Evolutionary conservation across 306 rosid species (phyloP), one percentile per base, ranked within the genome.

Genomic region (Trifolium pratense): DNA sequence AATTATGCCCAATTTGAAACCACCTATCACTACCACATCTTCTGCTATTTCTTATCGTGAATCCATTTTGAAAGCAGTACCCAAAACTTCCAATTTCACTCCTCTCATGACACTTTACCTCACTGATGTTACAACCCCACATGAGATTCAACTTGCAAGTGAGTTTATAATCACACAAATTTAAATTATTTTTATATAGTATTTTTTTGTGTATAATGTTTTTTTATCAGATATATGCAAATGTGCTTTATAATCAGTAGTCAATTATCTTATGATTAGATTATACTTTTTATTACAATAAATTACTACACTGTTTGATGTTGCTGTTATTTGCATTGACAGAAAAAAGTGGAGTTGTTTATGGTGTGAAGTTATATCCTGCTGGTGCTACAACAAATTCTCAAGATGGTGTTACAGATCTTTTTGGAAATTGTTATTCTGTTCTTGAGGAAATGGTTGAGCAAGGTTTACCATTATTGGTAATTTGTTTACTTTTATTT

Each of bases 301-400:
- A 43, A 5, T 5, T 23, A 25, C 6, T 57, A 58, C 40, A 46
- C 9, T 64, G 10, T 13, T 65, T 83, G 43, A 75, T 73, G 15
- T 68, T 78, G 75, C 58, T 76, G 75, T 46, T 71, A 57, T 57
- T 74, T 79, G 46, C 17, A 10, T 66, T 80, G 59, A 62, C 83
- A 93, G 96, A 81, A 84, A 82, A 55, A 85, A 93, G 96, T 84
- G 93, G 93, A 68, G 73, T 74, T 69, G 84, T 91, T 52, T 87
- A 63, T 85, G 96, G 89, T 77, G 93, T 93, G 74, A 93, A 93
- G 81, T 75, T 93, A 84, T 93, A 93, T 78, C 98, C 97, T 78
- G 97, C 96, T 74, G 98, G 96, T 77, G 96, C 98, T 11, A 93
- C 98, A 2, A 93, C 98, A 40, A 91, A 93, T 74, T 91, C 97